Base-by-base conservation (phyloP, 306 rosid genomes). In the Benincasa hispida region DNA sequence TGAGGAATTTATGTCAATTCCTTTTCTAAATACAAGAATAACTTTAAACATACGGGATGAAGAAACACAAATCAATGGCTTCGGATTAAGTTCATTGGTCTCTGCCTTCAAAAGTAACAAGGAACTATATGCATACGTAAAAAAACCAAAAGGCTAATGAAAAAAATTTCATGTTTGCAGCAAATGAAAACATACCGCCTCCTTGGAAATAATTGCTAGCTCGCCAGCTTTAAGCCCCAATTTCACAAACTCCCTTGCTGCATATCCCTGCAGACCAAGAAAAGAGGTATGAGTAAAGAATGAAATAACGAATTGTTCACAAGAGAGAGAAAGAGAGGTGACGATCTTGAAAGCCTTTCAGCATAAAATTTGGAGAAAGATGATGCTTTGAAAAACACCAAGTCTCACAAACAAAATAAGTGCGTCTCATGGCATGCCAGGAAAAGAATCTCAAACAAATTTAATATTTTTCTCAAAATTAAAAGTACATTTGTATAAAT, bases 231-330 rank as follows among this genome's bases (percentile, higher is more conserved):
- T 84, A 82, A 94, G 50, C 57, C 97, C 99, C 76, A 87, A 89
- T 67, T 89, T 94, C 79, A 84, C 86, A 79, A 94, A 94, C 86
- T 94, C 93, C 86, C 92, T 88, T 10, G 99, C 99, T 18, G 99
- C 99, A 80, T 94, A 94, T 73, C 99, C 99, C 99, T 94, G 55
- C 21, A 70, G 76, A 41, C 35, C n/a, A 65, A 56, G 68, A 57
- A 0, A 11, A 76, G 61, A 80, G 66, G 7, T 54, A 62, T 17
- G 17, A 74, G 58, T 35, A 47, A 48, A 63, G 11, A 53, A 59
- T 74, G 37, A 62, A 58, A 22, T 42, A 22, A 68, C 34, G 39
- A 35, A 22, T 21, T 68, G 34, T 68, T 32, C n/a, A 13, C 22
- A 2, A 8, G 24, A 67, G 42, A 67, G 6, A 48, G 17, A 11